phyloP scores from a whole-genome alignment of 768 basidiomycete genomes.

The Russula lepida region DNA sequence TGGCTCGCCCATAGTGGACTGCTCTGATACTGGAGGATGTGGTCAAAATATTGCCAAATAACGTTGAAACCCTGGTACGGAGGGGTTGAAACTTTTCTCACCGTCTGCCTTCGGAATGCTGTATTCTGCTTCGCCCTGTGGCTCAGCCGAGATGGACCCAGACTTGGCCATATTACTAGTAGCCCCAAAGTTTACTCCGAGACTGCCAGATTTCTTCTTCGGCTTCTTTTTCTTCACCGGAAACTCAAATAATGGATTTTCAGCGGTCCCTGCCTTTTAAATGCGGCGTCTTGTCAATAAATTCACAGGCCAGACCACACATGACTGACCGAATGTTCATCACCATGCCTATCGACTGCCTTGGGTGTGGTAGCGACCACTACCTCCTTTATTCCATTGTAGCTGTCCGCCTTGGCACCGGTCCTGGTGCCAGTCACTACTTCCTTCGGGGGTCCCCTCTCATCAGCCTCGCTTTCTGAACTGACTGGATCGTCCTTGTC shows the following conservation, averaged over 20 bases:
- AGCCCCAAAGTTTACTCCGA: not conserved
- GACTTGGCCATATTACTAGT: not conserved
- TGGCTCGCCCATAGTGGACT: no score
- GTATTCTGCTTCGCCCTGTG: no score
- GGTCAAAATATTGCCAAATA: no score
- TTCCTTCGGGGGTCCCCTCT: not conserved
- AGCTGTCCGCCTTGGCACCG: not conserved
- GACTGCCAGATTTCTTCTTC: no score
- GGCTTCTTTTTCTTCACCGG: not conserved
- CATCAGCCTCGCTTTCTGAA: not conserved
- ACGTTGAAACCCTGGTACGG: no score
- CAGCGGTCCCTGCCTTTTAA: not conserved
- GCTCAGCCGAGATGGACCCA: no score
- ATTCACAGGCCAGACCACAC: not conserved
- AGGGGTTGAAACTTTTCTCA: no score
- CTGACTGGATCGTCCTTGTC: not conserved
- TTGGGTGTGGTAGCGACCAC: not conserved
- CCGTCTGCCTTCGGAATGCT: no score
- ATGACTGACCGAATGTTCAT: not conserved
- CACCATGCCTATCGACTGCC: not conserved
- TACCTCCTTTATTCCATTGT: not conserved
- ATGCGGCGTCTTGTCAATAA: not conserved
- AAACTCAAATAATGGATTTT: not conserved
- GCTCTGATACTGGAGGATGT: no score
- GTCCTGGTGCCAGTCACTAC: not conserved